phyloP scores from a whole-genome alignment of 257 asterid species.

The Solanum dulcamara region DNA sequence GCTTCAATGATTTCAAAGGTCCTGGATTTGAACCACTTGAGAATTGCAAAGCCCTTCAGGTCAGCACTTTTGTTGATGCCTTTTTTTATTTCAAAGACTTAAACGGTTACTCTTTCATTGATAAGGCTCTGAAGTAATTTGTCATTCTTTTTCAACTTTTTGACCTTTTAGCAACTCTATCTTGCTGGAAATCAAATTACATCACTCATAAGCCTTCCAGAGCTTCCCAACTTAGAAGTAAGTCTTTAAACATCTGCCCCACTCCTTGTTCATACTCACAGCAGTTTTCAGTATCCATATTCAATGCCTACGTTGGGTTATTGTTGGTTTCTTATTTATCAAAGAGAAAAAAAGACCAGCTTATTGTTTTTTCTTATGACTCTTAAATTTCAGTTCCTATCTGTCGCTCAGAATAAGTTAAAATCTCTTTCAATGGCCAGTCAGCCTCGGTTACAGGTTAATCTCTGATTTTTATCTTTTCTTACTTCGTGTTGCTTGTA shows the following conservation, averaged over 20 bases:
- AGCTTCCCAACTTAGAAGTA: slow-evolving; percentile 98
- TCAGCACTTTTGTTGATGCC: slow-evolving; percentile 11
- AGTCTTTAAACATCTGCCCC: slow-evolving; percentile 8
- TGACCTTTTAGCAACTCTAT: slow-evolving; percentile 77
- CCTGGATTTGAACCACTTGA: slow-evolving; percentile 97
- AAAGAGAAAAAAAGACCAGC: background rate
- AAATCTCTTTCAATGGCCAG: slow-evolving; percentile 95
- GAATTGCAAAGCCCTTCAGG: slow-evolving; percentile 94
- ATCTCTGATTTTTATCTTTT: slow-evolving; percentile 13
- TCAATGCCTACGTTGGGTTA: background rate
- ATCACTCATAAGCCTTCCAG: slow-evolving; percentile 91
- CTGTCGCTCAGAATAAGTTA: slow-evolving; percentile 96
- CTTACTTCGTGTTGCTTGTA: slow-evolving; percentile 5
- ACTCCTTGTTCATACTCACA: background rate
- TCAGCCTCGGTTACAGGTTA: slow-evolving; percentile 97
- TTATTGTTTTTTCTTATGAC: background rate
- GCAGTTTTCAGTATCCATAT: background rate
- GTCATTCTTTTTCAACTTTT: background rate
- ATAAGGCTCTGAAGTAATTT: background rate
- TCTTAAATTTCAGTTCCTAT: slow-evolving; percentile 59
- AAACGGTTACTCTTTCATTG: background rate
- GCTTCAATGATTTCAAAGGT: slow-evolving; percentile 96
- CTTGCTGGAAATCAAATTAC: slow-evolving; percentile 98
- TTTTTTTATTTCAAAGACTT: background rate
- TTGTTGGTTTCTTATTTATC: background rate